Conservation (phyloP, 371 early-diverging fungal species). For the Dichotomocladium elegans region DNA sequence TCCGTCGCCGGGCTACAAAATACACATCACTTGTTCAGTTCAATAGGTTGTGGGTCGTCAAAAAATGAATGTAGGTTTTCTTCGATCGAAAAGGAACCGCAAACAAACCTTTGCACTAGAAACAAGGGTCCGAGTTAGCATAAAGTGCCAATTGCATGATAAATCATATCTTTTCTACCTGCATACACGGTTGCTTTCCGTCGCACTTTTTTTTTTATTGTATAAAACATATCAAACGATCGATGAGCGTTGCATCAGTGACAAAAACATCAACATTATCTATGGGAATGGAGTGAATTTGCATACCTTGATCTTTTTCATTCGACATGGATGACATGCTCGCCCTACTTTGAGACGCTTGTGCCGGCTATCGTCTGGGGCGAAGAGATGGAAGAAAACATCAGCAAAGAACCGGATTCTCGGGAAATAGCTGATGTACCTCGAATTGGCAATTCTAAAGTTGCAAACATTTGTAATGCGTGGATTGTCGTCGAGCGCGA, state of each 20-base stretch:
- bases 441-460: constrained; percentile 39
- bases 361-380: constrained; percentile 41
- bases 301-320: constrained; percentile 48
- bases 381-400: background rate
- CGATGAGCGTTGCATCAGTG: background rate
- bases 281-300: too few species aligned
- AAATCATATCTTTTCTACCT: constrained; percentile 23
- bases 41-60: background rate
- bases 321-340: constrained; percentile 46
- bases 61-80: background rate
- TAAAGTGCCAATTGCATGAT: background rate
- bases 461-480: constrained; percentile 32
- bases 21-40: background rate
- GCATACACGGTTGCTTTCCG: constrained; percentile 53
- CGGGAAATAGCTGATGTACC: constrained; percentile 17
- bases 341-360: constrained; percentile 44
- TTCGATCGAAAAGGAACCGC: background rate
- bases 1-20: constrained; percentile 36
- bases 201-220: constrained; percentile 28
- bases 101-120: constrained; percentile 45
- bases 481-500: background rate
- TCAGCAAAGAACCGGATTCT: background rate
- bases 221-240: background rate
- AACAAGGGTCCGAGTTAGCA: constrained; percentile 1
- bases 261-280: too few species aligned